Percentiles rank a stretch among this genome's conserved stretches.
Conservation (phyloP, 139 green algal genomes). For the Coelastrella sp. region DNA sequence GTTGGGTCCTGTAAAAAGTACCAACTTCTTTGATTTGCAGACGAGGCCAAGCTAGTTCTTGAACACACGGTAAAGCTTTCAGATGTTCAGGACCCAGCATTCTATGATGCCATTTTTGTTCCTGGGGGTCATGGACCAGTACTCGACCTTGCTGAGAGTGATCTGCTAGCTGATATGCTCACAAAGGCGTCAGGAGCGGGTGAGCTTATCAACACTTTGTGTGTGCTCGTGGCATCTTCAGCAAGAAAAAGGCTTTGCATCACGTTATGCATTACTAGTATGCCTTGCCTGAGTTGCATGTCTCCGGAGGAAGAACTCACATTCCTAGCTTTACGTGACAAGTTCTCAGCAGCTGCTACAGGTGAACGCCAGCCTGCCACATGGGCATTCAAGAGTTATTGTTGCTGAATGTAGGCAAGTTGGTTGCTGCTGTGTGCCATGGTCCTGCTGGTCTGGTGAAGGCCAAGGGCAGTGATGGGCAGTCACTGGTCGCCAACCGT, state of each 20-base stretch:
- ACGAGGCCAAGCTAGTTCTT: constrained; percentile 50
- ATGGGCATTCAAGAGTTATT: not conserved
- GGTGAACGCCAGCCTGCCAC: not conserved
- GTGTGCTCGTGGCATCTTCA: not conserved
- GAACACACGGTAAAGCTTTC: constrained; percentile 41
- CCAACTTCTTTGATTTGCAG: not conserved
- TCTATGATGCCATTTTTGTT: constrained; percentile 58
- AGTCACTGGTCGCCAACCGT: constrained; percentile 50
- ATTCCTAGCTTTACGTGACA: too few relatives aligned
- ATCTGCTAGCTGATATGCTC: constrained; percentile 41
- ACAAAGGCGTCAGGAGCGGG: constrained; percentile 30
- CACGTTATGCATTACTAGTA: not conserved
- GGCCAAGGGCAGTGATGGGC: constrained; percentile 45
- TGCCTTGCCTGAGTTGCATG: not conserved
- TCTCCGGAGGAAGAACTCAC: not conserved
- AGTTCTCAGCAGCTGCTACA: not conserved
- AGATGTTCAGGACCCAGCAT: constrained; percentile 1
- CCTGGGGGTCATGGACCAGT: constrained; percentile 57
- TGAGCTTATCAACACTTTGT: not conserved
- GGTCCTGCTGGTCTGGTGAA: constrained; percentile 55
- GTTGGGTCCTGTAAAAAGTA: not conserved
- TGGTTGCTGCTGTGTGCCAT: constrained; percentile 59
- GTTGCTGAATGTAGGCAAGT: constrained; percentile 43
- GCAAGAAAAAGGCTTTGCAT: too few relatives aligned
- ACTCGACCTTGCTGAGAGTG: constrained; percentile 45